Evolutionary conservation across 2,329 filamentous ascomycete genomes (phyloP), one percentile per base, ranked within the genome.

Genomic region (Fusarium sp.): DNA sequence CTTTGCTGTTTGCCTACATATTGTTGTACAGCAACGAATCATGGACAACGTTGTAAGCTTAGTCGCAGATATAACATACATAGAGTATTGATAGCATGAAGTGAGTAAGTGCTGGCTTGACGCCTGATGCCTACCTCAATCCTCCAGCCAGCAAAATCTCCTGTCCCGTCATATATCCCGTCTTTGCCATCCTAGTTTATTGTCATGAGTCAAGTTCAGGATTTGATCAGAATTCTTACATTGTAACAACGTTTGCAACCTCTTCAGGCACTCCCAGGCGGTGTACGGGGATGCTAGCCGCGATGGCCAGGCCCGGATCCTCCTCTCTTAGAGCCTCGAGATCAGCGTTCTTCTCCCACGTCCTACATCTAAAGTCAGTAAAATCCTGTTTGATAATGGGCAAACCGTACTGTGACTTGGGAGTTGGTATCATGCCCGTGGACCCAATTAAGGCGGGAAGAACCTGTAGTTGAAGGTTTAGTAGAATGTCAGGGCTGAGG

Each of bases 361-460:
- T 79, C 2, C 81, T 83, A 1, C 11, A 6, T 14, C 4, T n/a
- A 2, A 5, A 7, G 7, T 57, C 62, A 12, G 65, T 46, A 8
- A 31, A 24, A 6, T 5, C 12, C 5, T 2, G 22, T 29, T 14
- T 10, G 0, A 10, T 14, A 3, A 14, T 4, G 16, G 16, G 29
- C 16, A 11, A 14, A 6, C 27, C 66, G 56, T 69, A 82, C 80
- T 67, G 74, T 40, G 76, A 75, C 29, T 78, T 79, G 1, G 81
- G 80, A 0, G 76, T 75, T 2, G 80, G 79, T 38, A 82, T 82
- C 80, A 82, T 81, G 40, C 79, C 81, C 10, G 81, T 82, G 3
- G 76, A 74, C 0, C 80, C 81, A 44, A 82, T 82, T 80, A 82
- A 81, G n/a, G 81, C 81, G 2, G 81, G 81, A 4, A 78, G 67